These are phyloP conservation scores for Rhizophagus sp. DNA, from an alignment of 192 early-diverging fungal genomes.

Conservation along the genomic window DNA sequence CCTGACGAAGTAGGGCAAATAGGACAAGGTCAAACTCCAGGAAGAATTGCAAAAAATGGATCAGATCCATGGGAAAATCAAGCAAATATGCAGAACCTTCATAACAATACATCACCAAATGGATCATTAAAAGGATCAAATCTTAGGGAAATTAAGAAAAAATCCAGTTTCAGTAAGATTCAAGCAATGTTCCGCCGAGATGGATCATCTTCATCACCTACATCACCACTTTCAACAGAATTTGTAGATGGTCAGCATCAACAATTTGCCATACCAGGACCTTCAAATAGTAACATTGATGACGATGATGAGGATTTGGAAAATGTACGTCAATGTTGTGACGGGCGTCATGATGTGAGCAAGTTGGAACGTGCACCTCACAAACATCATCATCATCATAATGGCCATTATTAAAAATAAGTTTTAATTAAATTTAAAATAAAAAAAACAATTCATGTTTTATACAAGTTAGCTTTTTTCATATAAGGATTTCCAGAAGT, in stretches of 20 bases:
- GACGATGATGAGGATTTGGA: constrained; percentile 25
- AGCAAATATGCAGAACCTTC: not conserved
- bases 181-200: constrained; percentile 20
- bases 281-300: not conserved
- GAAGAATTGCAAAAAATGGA: not conserved
- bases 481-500: no score
- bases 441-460: no score
- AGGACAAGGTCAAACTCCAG: constrained; percentile 3
- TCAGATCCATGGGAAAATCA: constrained; percentile 26
- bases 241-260: not conserved
- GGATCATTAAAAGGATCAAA: not conserved
- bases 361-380: not conserved
- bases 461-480: no score
- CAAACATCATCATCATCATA: not conserved
- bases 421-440: not conserved
- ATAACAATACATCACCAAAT: constrained; percentile 1
- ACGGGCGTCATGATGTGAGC: constrained; percentile 22
- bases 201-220: not conserved
- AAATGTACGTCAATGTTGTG: constrained; percentile 28
- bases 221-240: constrained; percentile 15
- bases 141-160: not conserved
- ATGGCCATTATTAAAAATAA: not conserved
- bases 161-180: constrained; percentile 28
- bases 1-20: not conserved
- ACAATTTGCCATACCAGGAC: not conserved